Evolutionary conservation across 768 basidiomycete genomes (phyloP), one percentile per base, ranked within the genome.

Genomic region (Agaricus bisporus): DNA sequence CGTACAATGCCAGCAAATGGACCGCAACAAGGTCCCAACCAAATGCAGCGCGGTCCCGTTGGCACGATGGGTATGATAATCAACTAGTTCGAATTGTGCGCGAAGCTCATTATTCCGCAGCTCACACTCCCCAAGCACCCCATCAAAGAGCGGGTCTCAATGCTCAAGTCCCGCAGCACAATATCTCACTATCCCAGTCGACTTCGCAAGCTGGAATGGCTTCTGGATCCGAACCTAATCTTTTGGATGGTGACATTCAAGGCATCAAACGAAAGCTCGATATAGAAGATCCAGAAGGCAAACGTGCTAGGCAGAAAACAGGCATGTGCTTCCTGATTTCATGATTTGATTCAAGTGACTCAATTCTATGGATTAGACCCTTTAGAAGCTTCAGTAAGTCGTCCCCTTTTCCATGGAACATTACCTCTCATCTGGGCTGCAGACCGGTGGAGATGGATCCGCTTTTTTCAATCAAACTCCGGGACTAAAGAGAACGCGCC

Each of bases 261-360:
- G 79, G 76, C 15, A 73, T 82, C 58, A 92, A 91, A 65, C 77
- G 89, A 57, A 90, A 89, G 66, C 70, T 85, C 58, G 82, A 83
- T 45, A 73, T 75, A 15, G 83, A 82, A 49, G 86, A 87, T 55
- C 68, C 68, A 26, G 85, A 88, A 44, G 75, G 69, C 44, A 92
- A 92, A 66, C 79, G 89, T 60, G 81, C 69, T 46, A 78, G 86
- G 60, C 78, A 83, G 67, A 90, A 83, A 70, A 88, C 77, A 60
- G 86, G 89, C 86, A 58, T 65, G 80, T 63, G 48, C 26, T n/a
- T 45, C 43, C 28, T 43, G 39, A 44, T 49, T 56, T 47, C 41
- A 22, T 22, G 37, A 6, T n/a, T 12, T n/a, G 8, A 25, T 45
- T 15, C 32, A 32, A 32, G 32, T 32, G 32, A 8, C n/a, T 50